Evolutionary conservation across 2,329 filamentous ascomycete genomes (phyloP).

Genomic region (Graphilbum sp.): DNA sequence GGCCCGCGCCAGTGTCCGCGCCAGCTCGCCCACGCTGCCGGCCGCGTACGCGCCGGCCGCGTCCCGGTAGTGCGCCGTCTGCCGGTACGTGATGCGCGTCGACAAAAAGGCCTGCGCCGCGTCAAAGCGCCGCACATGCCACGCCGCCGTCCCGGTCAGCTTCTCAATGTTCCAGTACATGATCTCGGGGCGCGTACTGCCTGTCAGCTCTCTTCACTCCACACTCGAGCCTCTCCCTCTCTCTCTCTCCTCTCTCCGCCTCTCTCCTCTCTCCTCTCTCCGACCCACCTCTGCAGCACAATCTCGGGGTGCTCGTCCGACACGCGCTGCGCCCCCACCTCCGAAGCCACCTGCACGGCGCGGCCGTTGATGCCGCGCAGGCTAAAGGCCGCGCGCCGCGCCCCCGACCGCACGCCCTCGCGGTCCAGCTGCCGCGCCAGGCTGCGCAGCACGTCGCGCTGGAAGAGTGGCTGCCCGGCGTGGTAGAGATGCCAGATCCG

Average conservation of each 20-base stretch:
- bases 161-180: slow-evolving; percentile 8
- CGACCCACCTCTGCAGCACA: slow-evolving; percentile 8
- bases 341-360: slow-evolving; percentile 3
- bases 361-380: slow-evolving; percentile 7
- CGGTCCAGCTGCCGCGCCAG: slow-evolving; percentile 7
- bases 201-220: too few relatives aligned
- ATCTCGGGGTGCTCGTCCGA: slow-evolving; percentile 7
- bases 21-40: slow-evolving; percentile 3
- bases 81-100: slow-evolving; percentile 6
- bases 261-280: too few relatives aligned
- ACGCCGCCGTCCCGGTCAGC: slow-evolving; percentile 7
- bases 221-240: too few relatives aligned
- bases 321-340: slow-evolving; percentile 1
- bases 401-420: slow-evolving; percentile 5
- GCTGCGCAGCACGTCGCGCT: slow-evolving; percentile 4
- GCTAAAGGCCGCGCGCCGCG: slow-evolving; percentile 1
- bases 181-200: slow-evolving; percentile 5
- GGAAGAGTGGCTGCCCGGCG: slow-evolving; percentile 8
- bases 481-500: slow-evolving; percentile 7
- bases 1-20: slow-evolving; percentile 2
- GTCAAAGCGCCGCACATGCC: slow-evolving; percentile 7
- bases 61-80: slow-evolving; percentile 7
- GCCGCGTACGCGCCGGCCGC: neutral
- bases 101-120: slow-evolving; percentile 3
- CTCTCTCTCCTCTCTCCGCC: too few relatives aligned